Conservation (phyloP, 345 rosid genomes). For the Rhizophora apiculata region DNA sequence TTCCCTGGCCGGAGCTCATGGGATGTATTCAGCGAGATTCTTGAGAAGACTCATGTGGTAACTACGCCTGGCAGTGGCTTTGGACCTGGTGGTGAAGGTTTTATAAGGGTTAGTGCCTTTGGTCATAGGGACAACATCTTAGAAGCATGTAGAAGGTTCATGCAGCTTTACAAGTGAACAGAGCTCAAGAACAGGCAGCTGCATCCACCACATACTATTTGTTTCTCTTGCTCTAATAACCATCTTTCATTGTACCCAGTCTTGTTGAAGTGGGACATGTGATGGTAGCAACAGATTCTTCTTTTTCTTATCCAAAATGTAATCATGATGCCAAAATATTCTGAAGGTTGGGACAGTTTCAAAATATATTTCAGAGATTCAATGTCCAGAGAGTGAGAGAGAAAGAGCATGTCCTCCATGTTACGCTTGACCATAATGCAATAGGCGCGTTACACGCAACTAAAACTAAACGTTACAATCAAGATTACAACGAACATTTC, state of each 20-base stretch:
- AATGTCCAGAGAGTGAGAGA: too few species aligned
- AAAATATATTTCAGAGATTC: too few species aligned
- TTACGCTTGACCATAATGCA: too few species aligned
- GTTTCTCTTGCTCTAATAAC: background rate
- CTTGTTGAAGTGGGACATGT: too few species aligned
- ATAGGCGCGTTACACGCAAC: too few species aligned
- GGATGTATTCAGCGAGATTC: slow-evolving; percentile 91
- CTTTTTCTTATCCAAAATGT: too few species aligned
- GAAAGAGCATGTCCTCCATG: too few species aligned
- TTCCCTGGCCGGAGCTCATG: slow-evolving; percentile 96
- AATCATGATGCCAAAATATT: too few species aligned
- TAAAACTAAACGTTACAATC: background rate
- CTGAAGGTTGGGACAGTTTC: too few species aligned
- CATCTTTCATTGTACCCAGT: background rate
- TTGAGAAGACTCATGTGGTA: slow-evolving; percentile 90
- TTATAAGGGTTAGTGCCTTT: slow-evolving; percentile 84
- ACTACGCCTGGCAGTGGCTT: slow-evolving; percentile 94
- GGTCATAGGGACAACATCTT: slow-evolving; percentile 80
- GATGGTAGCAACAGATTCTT: too few species aligned
- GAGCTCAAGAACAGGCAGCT: background rate
- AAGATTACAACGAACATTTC: background rate
- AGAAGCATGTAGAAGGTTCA: slow-evolving; percentile 93
- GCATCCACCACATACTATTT: background rate
- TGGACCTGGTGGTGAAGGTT: slow-evolving; percentile 97
- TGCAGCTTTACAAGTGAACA: slow-evolving; percentile 37